These are phyloP conservation scores for Pseudogymnoascus sp. DNA, from an alignment of 2,329 filamentous ascomycete genomes.

Conservation along the genomic window DNA sequence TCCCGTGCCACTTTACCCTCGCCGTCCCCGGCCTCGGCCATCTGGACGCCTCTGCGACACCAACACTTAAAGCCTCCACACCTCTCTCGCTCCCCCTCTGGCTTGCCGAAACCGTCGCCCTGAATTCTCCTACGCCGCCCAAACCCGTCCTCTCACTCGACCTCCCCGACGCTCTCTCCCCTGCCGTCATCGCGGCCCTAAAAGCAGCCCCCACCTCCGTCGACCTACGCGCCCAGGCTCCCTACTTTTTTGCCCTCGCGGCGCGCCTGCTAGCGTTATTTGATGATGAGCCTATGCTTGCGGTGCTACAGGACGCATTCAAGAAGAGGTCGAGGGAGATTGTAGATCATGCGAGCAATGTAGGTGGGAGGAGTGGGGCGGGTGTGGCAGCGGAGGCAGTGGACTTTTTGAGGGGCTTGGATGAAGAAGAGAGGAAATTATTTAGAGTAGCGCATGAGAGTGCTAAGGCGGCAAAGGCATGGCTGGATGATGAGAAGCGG, in stretches of 20 bases:
- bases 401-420: conserved; percentile 80
- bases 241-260: conserved; percentile 81
- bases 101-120: conserved; percentile 88
- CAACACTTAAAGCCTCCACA: conserved; percentile 70
- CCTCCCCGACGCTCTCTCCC: conserved; percentile 67
- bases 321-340: conserved; percentile 74
- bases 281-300: conserved; percentile 60
- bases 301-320: conserved; percentile 70
- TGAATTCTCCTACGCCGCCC: conserved; percentile 43
- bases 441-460: conserved; percentile 70
- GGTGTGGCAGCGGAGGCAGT: conserved; percentile 62
- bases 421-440: conserved; percentile 77
- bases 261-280: conserved; percentile 84
- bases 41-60: conserved; percentile 69
- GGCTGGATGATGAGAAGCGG: conserved; percentile 44
- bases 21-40: conserved; percentile 82
- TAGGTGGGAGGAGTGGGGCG: conserved; percentile 63
- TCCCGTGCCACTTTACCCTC: conserved; percentile 90
- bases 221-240: conserved; percentile 71
- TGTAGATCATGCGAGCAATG: conserved; percentile 81
- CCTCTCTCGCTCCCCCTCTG: conserved; percentile 80
- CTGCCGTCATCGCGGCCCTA: conserved; percentile 77
- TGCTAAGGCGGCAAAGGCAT: conserved; percentile 59
- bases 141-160: conserved; percentile 69
- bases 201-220: conserved; percentile 85